Conservation (phyloP, 768 basidiomycete species). For the Leucocoprinus leucothites region DNA sequence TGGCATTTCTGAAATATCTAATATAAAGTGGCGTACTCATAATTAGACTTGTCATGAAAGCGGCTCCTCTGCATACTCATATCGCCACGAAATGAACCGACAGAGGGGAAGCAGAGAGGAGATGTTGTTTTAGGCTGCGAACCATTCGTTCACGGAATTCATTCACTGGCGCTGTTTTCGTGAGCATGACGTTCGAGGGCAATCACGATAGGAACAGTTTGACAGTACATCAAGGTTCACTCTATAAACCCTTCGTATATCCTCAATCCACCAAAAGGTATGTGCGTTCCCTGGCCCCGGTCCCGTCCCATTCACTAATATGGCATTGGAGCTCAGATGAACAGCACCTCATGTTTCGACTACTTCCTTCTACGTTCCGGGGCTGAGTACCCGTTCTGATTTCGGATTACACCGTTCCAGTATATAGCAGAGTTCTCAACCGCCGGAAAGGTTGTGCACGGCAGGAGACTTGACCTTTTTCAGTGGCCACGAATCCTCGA, state of each 20-base stretch:
- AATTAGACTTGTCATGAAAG: not conserved
- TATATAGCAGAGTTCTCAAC: not conserved
- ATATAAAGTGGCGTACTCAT: conserved; percentile 4
- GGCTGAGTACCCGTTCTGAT: not conserved
- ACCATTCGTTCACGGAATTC: not conserved
- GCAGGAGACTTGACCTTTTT: not conserved
- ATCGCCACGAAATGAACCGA: not conserved
- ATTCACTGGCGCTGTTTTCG: not conserved
- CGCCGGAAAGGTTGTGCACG: not conserved
- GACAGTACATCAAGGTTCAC: not conserved
- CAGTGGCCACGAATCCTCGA: not conserved
- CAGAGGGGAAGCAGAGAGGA: conserved; percentile 2
- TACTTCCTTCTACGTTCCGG: not conserved
- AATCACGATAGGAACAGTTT: not conserved
- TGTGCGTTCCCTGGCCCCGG: not conserved
- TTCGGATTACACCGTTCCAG: not conserved
- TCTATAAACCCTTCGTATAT: not conserved
- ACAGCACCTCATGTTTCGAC: not conserved
- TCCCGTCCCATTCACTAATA: not conserved
- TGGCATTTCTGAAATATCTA: not conserved
- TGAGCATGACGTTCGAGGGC: not conserved
- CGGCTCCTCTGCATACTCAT: conserved; percentile 1
- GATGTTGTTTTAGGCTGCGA: not conserved
- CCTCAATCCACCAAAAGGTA: not conserved
- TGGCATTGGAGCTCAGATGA: not conserved